Conservation (phyloP, 2,329 filamentous ascomycete genomes). For the Cladosporium sp. region DNA sequence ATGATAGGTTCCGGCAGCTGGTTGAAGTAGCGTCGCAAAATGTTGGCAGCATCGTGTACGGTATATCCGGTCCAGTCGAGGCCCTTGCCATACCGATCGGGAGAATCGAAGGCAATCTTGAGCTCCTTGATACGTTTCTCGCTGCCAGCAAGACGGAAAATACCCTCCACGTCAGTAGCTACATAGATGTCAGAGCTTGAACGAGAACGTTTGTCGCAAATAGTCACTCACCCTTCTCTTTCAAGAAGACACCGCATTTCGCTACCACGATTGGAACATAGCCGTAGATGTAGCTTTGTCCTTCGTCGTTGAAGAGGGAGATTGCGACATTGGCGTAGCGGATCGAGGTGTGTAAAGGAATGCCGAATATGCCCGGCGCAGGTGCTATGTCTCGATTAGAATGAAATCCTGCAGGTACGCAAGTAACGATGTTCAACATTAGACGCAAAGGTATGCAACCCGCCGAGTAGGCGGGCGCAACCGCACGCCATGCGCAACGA, state of each 20-base stretch:
- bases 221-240: constrained; percentile 81
- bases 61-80: constrained; percentile 97
- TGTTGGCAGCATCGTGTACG: constrained; percentile 96
- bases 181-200: neutral
- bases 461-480: neutral
- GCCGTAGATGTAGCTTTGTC: constrained; percentile 95
- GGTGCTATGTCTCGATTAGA: constrained; percentile 6
- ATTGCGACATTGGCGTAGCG: constrained; percentile 98
- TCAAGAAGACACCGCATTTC: constrained; percentile 95
- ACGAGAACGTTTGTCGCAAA: neutral
- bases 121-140: constrained; percentile 98
- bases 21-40: constrained; percentile 91
- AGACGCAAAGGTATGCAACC: no score
- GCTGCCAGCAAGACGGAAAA: constrained; percentile 92
- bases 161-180: constrained; percentile 95
- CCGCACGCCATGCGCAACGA: neutral
- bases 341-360: constrained; percentile 90
- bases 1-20: constrained; percentile 96
- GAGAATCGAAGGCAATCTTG: constrained; percentile 86
- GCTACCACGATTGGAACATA: constrained; percentile 98
- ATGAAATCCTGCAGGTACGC: no score
- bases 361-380: constrained; percentile 79
- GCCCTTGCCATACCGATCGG: constrained; percentile 92
- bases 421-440: no score
- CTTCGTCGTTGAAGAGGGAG: constrained; percentile 86